These are phyloP conservation scores for Coemansia sp. DNA, from an alignment of 192 early-diverging fungal genomes.

Conservation along the genomic window DNA sequence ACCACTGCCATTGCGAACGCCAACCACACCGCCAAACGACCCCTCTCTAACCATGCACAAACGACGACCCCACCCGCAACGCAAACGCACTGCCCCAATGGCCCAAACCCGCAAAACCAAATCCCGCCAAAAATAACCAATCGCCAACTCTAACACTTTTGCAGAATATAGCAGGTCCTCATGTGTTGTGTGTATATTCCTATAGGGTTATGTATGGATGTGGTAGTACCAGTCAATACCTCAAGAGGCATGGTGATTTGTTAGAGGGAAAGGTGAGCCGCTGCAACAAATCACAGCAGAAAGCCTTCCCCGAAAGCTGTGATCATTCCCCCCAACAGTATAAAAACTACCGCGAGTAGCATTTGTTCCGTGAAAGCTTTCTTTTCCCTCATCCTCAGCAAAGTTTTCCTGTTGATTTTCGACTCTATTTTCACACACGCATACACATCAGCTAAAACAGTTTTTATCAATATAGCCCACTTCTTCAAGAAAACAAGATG, in stretches of 20 bases:
- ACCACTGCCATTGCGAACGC: too few species aligned
- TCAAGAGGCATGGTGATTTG: neutral
- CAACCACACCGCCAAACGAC: too few species aligned
- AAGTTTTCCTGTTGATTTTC: slow-evolving; percentile 14
- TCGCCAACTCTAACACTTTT: too few species aligned
- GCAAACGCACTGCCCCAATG: too few species aligned
- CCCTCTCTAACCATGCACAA: too few species aligned
- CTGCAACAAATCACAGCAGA: slow-evolving; percentile 1
- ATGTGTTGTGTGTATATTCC: too few species aligned
- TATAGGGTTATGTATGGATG: too few species aligned
- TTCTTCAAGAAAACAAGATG: slow-evolving; percentile 19
- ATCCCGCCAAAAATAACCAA: too few species aligned
- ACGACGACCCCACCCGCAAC: too few species aligned
- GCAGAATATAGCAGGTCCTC: too few species aligned
- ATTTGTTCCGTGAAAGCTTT: slow-evolving; percentile 9
- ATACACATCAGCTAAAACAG: neutral
- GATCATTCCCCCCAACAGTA: neutral
- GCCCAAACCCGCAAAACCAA: too few species aligned
- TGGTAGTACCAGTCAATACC: neutral
- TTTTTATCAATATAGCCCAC: neutral
- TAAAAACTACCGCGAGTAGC: slow-evolving; percentile 1
- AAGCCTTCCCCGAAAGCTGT: neutral
- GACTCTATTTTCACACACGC: slow-evolving; percentile 7
- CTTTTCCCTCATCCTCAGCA: neutral
- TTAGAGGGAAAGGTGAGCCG: neutral